Conservation (phyloP, 108 stramenopile genomes). For the Nitzschia sp. region DNA sequence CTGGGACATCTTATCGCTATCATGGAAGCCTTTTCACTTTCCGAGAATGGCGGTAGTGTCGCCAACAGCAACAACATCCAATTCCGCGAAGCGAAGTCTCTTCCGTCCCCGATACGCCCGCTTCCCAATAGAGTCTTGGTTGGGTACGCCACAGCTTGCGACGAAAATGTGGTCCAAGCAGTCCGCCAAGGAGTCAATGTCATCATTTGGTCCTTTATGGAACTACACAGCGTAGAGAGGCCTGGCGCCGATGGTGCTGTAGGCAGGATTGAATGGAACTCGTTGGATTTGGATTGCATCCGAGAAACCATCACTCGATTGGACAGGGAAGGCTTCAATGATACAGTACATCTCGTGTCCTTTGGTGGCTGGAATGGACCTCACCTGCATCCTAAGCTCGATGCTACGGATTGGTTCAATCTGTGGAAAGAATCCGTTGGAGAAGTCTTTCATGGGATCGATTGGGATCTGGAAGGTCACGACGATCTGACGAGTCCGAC, state of each 20-base stretch:
- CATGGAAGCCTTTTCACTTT: background rate
- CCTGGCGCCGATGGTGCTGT: background rate
- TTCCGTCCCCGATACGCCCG: background rate
- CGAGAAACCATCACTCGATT: conserved; percentile 28
- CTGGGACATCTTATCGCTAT: background rate
- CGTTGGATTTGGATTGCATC: conserved; percentile 45
- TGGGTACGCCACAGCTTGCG: conserved; percentile 38
- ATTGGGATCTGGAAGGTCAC: conserved; percentile 88
- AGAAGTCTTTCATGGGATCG: conserved; percentile 75
- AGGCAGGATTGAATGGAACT: background rate
- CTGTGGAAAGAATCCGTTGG: conserved; percentile 36
- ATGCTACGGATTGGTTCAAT: conserved; percentile 48
- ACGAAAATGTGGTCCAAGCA: conserved; percentile 46
- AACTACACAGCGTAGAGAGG: background rate
- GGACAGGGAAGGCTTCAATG: conserved; percentile 26
- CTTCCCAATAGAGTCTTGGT: conserved; percentile 44
- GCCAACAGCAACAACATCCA: background rate
- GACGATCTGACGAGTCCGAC: conserved; percentile 53
- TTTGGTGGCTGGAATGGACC: conserved; percentile 87
- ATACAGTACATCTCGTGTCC: conserved; percentile 60
- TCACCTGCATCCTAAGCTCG: conserved; percentile 44
- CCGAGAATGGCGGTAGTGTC: background rate
- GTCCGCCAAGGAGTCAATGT: conserved; percentile 67
- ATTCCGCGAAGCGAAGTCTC: no score
- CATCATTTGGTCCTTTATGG: conserved; percentile 72